Evolutionary conservation across 1,139 yeast species (phyloP).

Genomic region (Meyerozyma elateridarum): DNA sequence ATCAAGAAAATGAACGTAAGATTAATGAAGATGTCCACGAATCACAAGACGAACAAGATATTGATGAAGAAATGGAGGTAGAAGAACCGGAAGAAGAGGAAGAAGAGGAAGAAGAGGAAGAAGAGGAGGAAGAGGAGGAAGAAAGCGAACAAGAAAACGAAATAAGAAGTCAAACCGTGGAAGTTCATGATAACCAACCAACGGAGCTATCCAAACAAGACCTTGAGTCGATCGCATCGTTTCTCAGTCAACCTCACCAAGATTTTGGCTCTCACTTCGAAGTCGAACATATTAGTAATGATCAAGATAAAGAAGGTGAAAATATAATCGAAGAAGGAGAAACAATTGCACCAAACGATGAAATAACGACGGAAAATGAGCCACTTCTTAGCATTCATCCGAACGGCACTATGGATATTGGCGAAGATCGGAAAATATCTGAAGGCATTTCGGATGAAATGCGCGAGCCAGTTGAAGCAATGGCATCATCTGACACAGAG

Average conservation of each 20-base stretch:
- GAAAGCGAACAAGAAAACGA: background rate
- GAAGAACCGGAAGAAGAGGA: background rate
- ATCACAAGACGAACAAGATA: constrained; percentile 3
- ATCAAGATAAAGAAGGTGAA: too few species aligned
- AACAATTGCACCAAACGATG: background rate
- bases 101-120: constrained; percentile 4
- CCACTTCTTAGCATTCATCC: too few species aligned
- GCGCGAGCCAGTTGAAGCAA: too few species aligned
- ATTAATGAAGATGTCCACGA: constrained; percentile 9
- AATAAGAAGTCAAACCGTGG: background rate
- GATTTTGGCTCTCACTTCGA: constrained; percentile 5
- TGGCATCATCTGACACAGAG: constrained; percentile 6
- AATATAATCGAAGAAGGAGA: background rate
- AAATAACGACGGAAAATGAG: too few species aligned
- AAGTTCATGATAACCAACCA: constrained; percentile 4
- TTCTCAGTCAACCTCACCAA: too few species aligned
- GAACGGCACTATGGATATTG: too few species aligned
- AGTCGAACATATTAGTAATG: too few species aligned
- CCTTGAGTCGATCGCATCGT: constrained; percentile 4
- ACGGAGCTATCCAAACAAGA: constrained; percentile 3
- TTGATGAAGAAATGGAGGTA: constrained; percentile 5
- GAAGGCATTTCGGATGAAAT: constrained; percentile 3
- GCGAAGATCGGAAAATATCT: constrained; percentile 3
- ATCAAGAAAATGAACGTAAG: constrained; percentile 6
- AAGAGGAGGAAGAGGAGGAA: constrained; percentile 3